Percentiles rank a stretch among this genome's conserved stretches.
These are phyloP conservation scores for Nigrograna mackinnonii DNA, from an alignment of 2,329 filamentous ascomycete genomes.

Conservation along the genomic window DNA sequence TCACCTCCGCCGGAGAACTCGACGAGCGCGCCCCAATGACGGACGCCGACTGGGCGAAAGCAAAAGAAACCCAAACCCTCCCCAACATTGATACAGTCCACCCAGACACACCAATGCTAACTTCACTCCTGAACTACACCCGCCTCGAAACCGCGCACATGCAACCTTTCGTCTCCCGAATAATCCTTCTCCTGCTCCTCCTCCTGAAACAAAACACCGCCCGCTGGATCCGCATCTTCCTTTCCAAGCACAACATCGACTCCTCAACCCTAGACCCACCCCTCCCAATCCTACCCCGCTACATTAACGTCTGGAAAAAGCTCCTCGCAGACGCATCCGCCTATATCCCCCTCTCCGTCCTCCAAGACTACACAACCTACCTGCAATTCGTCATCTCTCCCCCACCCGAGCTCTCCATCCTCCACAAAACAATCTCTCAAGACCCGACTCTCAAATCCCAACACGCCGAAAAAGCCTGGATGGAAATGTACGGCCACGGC, in stretches of 20 bases:
- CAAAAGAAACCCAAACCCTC: constrained; percentile 5
- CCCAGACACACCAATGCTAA: constrained; percentile 5
- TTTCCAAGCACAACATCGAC: constrained; percentile 22
- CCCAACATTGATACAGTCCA: neutral
- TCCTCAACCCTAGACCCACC: constrained; percentile 1
- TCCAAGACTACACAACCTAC: constrained; percentile 26
- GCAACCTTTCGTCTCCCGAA: constrained; percentile 7
- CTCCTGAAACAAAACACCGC: constrained; percentile 17
- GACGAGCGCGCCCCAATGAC: constrained; percentile 35
- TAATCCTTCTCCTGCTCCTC: constrained; percentile 22
- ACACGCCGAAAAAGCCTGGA: constrained; percentile 21
- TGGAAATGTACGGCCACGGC: constrained; percentile 20
- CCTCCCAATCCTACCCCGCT: constrained; percentile 17
- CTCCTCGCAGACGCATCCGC: constrained; percentile 5
- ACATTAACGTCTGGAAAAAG: constrained; percentile 2
- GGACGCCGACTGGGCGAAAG: constrained; percentile 33
- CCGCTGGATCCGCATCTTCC: constrained; percentile 25
- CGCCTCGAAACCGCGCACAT: neutral
- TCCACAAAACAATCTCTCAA: constrained; percentile 20
- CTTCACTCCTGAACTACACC: constrained; percentile 12
- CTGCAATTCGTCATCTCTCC: constrained; percentile 24
- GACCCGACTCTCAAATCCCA: constrained; percentile 7
- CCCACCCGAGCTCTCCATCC: constrained; percentile 13
- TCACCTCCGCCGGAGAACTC: constrained; percentile 39
- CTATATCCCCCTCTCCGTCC: constrained; percentile 17